Evolutionary conservation across 768 basidiomycete species (phyloP).

Genomic region (Macrolepiota dolichaula): DNA sequence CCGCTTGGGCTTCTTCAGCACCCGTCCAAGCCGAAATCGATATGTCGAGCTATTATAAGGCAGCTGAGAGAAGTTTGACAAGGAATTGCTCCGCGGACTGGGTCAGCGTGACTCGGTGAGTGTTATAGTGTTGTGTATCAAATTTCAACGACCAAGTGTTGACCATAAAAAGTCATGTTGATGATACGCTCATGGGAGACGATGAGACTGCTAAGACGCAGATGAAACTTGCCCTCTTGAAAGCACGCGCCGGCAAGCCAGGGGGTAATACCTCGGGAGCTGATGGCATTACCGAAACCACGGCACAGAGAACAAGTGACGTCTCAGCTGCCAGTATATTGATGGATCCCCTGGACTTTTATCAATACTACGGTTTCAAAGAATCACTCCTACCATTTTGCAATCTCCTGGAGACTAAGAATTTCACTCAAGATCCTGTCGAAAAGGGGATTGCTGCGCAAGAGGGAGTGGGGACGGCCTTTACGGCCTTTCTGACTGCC

Average conservation of each 20-base stretch:
- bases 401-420: slow-evolving; percentile 42
- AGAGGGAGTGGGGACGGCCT: slow-evolving; percentile 29
- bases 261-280: slow-evolving; percentile 37
- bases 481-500: slow-evolving; percentile 38
- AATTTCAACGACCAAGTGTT: no score
- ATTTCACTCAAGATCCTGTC: slow-evolving; percentile 32
- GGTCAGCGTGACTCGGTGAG: slow-evolving; percentile 37
- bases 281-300: slow-evolving; percentile 26
- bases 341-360: slow-evolving; percentile 47
- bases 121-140: background rate
- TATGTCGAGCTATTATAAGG: slow-evolving; percentile 48
- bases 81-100: slow-evolving; percentile 52
- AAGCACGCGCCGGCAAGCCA: slow-evolving; percentile 38
- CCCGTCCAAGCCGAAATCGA: slow-evolving; percentile 49
- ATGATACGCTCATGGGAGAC: slow-evolving; percentile 27
- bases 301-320: slow-evolving; percentile 33
- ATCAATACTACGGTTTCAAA: slow-evolving; percentile 48
- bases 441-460: slow-evolving; percentile 36
- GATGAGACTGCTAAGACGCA: slow-evolving; percentile 30
- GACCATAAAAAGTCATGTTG: slow-evolving; percentile 26
- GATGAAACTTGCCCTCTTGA: slow-evolving; percentile 40
- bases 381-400: slow-evolving; percentile 44
- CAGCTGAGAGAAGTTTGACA: slow-evolving; percentile 45
- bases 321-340: slow-evolving; percentile 39
- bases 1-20: slow-evolving; percentile 47